Conservation (phyloP, 768 basidiomycete species). For the Clathrus columnatus region DNA sequence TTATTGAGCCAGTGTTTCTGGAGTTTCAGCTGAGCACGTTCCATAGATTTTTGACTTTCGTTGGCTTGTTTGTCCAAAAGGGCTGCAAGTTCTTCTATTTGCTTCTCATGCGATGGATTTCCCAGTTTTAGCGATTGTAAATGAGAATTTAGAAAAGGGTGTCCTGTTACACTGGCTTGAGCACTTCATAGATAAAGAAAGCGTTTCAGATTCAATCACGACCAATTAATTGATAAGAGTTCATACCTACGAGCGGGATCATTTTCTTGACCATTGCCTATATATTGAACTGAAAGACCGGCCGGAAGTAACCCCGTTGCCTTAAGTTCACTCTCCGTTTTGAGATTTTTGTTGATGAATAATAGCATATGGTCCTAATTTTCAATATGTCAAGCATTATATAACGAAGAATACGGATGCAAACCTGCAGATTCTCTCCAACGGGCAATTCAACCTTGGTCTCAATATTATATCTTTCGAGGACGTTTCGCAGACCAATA, state of each 20-base stretch:
- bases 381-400: not conserved
- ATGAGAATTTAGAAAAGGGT: not conserved
- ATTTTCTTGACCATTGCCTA: not conserved
- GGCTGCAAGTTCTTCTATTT: not conserved
- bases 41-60: not conserved
- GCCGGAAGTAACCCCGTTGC: not conserved
- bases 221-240: not conserved
- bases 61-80: not conserved
- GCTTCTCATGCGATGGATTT: not conserved
- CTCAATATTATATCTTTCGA: conserved; percentile 39
- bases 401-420: not conserved
- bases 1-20: not conserved
- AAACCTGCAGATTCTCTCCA: conserved; percentile 50
- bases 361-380: not conserved
- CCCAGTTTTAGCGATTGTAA: not conserved
- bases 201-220: too few relatives aligned
- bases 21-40: not conserved
- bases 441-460: conserved; percentile 61
- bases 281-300: not conserved
- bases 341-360: not conserved
- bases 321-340: not conserved
- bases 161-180: not conserved
- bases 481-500: conserved; percentile 46
- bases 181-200: not conserved
- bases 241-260: not conserved